Conservation (phyloP, 768 basidiomycete species). For the Galerina sulciceps region DNA sequence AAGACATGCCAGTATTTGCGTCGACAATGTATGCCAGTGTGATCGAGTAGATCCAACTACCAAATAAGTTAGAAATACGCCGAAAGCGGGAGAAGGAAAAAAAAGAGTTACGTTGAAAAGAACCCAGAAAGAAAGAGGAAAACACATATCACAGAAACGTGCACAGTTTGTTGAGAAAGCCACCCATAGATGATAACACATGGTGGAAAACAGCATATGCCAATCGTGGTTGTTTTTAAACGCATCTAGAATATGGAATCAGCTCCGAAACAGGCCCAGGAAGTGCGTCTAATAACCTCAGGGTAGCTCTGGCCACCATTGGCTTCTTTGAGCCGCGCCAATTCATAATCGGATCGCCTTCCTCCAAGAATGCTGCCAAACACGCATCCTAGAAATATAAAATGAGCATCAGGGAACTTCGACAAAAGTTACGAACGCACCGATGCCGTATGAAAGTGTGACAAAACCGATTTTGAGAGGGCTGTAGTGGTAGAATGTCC, state of each 20-base stretch:
- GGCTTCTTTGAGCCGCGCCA: constrained; percentile 38
- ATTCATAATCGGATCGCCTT: constrained; percentile 46
- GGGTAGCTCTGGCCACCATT: constrained; percentile 53
- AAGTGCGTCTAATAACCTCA: constrained; percentile 52
- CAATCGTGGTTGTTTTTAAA: constrained; percentile 61
- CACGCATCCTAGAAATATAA: constrained; percentile 34
- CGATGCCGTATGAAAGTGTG: constrained; percentile 74
- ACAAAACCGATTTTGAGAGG: constrained; percentile 77
- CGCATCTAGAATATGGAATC: constrained; percentile 59
- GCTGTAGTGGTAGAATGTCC: constrained; percentile 62
- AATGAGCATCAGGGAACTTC: background rate
- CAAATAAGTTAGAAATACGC: background rate
- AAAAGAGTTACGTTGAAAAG: constrained; percentile 66
- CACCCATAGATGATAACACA: constrained; percentile 75
- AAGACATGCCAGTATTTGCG: constrained; percentile 80
- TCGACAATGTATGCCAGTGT: constrained; percentile 86
- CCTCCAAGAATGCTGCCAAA: constrained; percentile 49
- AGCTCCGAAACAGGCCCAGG: background rate
- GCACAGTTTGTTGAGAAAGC: constrained; percentile 65
- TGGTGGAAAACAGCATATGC: constrained; percentile 63
- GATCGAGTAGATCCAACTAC: constrained; percentile 40
- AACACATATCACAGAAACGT: constrained; percentile 71
- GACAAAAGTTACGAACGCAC: constrained; percentile 35
- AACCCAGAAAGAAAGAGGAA: constrained; percentile 77
- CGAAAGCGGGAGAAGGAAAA: background rate